These are phyloP conservation scores for Adansonia digitata DNA, from an alignment of 345 rosid genomes.

Conservation along the genomic window DNA sequence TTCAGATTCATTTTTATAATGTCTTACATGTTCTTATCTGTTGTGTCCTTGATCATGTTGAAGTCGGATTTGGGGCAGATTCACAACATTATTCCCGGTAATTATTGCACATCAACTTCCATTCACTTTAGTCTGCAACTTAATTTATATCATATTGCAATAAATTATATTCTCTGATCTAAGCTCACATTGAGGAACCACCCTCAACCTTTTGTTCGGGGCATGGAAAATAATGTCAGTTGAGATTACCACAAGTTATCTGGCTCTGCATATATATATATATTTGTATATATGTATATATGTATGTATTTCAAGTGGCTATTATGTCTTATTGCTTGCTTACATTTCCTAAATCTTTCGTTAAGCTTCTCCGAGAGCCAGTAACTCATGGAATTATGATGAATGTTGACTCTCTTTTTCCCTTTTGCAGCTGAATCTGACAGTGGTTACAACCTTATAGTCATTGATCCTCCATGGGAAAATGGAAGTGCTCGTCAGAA, in stretches of 20 bases:
- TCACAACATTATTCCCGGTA: slow-evolving; percentile 63
- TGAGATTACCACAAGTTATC: not conserved
- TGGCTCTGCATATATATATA: not conserved
- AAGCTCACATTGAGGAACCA: not conserved
- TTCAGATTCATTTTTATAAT: not conserved
- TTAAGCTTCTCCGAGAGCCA: not conserved
- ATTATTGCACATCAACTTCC: slow-evolving; percentile 18
- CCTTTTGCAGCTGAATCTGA: slow-evolving; percentile 48
- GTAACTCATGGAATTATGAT: not conserved
- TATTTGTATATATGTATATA: not conserved
- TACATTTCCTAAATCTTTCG: not conserved
- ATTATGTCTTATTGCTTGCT: not conserved
- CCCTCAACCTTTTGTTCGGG: not conserved
- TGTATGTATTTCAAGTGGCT: not conserved
- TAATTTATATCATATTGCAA: not conserved
- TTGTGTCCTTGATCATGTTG: slow-evolving; percentile 22
- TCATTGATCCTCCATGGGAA: slow-evolving; percentile 96
- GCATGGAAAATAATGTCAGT: not conserved
- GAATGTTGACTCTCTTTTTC: not conserved
- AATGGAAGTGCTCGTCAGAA: slow-evolving; percentile 87
- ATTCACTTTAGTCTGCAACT: not conserved
- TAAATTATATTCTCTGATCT: not conserved
- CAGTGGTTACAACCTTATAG: slow-evolving; percentile 47
- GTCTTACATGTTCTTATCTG: slow-evolving; percentile 21
- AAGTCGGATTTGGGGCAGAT: slow-evolving; percentile 64